A percentile compares a stretch with the other conserved stretches of the same genome.
These are phyloP conservation scores for Pelargonium australe DNA, from an alignment of 441 rosid genomes.

Conservation along the genomic window DNA sequence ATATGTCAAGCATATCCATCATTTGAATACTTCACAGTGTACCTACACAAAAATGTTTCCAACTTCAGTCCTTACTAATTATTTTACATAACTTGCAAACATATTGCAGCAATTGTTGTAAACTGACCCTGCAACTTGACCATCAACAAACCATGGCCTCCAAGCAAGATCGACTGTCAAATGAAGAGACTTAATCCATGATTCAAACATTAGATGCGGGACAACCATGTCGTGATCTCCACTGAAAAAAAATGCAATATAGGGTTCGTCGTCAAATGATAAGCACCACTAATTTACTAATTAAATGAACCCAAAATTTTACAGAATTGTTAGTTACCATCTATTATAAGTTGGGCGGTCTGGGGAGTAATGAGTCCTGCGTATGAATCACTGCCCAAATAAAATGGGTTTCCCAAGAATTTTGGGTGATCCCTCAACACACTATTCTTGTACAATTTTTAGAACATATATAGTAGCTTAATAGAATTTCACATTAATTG, in stretches of 20 bases:
- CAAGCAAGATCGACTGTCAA: constrained; percentile 17
- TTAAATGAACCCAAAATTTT: too few relatives aligned
- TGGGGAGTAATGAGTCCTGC: not conserved
- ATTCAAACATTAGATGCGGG: constrained; percentile 18
- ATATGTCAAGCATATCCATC: constrained; percentile 22
- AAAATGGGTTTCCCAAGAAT: not conserved
- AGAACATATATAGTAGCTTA: too few relatives aligned
- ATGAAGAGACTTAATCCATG: constrained; percentile 23
- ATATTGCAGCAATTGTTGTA: not conserved
- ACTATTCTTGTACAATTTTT: too few relatives aligned
- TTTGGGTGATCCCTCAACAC: constrained; percentile 1
- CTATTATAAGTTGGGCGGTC: not conserved
- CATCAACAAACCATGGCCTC: constrained; percentile 32
- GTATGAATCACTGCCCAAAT: constrained; percentile 2
- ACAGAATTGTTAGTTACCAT: not conserved
- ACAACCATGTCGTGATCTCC: constrained; percentile 21
- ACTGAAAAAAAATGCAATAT: not conserved
- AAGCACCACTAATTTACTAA: too few relatives aligned
- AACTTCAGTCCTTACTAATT: not conserved
- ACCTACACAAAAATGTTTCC: constrained; percentile 15
- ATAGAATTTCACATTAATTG: too few relatives aligned
- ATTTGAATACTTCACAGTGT: constrained; percentile 20
- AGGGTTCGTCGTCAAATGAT: too few relatives aligned
- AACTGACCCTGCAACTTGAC: constrained; percentile 29
- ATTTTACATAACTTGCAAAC: not conserved